phyloP scores from a whole-genome alignment of 1,139 yeast genomes.

The Pichia sp. region DNA sequence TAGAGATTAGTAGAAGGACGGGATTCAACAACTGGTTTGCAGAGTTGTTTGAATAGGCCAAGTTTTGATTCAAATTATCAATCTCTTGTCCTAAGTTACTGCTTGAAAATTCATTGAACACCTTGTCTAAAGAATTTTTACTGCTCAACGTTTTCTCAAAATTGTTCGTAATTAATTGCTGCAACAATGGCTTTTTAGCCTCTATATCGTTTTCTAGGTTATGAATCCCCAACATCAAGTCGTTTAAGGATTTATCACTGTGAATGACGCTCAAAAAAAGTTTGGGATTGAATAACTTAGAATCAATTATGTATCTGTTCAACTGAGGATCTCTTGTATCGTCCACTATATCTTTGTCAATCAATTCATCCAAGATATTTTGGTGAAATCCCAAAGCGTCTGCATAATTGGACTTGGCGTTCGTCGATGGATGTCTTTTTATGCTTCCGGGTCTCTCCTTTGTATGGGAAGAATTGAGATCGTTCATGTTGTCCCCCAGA shows the following conservation, averaged over 20 bases:
- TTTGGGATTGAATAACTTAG: constrained; percentile 68
- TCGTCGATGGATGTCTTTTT: constrained; percentile 17
- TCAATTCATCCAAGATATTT: constrained; percentile 42
- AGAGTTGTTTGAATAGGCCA: constrained; percentile 38
- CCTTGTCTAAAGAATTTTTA: constrained; percentile 61
- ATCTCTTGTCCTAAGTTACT: constrained; percentile 24
- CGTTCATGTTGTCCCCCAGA: constrained; percentile 29
- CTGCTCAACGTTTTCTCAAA: constrained; percentile 72
- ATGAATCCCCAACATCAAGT: constrained; percentile 53
- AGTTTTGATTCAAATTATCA: constrained; percentile 19
- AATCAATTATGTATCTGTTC: constrained; percentile 60
- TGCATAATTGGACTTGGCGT: constrained; percentile 12
- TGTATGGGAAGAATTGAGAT: constrained; percentile 1
- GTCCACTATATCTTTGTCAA: constrained; percentile 37
- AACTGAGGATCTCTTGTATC: constrained; percentile 40
- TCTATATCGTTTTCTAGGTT: constrained; percentile 59
- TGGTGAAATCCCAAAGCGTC: constrained; percentile 58
- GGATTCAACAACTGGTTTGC: constrained; percentile 74
- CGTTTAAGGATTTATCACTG: constrained; percentile 61
- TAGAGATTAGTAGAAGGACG: constrained; percentile 57
- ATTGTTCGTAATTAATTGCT: constrained; percentile 65
- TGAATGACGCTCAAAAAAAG: constrained; percentile 69
- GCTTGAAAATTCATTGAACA: constrained; percentile 46
- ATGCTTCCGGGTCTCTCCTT: constrained; percentile 14
- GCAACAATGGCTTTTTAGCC: constrained; percentile 62